Percentiles rank a stretch among this genome's conserved stretches.
These are phyloP conservation scores for Urochloa ruziziensis DNA, from an alignment of 176 grass and related monocot genomes.

Conservation along the genomic window DNA sequence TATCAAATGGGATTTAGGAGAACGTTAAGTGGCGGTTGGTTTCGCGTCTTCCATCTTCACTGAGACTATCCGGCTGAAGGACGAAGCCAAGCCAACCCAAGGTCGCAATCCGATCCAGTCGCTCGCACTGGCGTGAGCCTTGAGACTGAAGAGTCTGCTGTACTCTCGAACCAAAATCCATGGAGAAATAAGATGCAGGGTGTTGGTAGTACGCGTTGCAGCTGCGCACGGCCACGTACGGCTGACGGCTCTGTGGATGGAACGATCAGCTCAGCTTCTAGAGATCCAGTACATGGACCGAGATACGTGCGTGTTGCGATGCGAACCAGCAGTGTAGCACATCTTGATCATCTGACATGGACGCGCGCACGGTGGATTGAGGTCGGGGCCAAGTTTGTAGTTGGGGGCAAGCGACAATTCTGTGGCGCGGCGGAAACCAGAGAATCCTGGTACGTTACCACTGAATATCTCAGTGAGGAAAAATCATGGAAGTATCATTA, in stretches of 20 bases:
- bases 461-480: not conserved
- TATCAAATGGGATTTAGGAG: no score
- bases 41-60: no score
- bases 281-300: not conserved
- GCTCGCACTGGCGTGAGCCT: not conserved
- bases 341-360: not conserved
- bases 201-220: not conserved
- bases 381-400: no score
- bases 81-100: not conserved
- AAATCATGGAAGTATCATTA: not conserved
- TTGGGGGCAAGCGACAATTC: not conserved
- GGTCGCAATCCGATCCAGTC: not conserved
- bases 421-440: not conserved
- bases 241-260: no score
- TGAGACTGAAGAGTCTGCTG: not conserved
- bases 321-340: no score
- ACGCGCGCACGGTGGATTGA: no score
- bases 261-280: not conserved
- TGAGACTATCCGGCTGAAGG: no score
- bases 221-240: not conserved
- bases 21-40: no score
- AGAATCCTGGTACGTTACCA: no score
- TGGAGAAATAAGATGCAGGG: not conserved
- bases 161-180: not conserved
- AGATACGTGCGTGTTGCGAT: no score